These are phyloP conservation scores for Lepidium aucheri DNA, from an alignment of 345 rosid species.

Conservation along the genomic window DNA sequence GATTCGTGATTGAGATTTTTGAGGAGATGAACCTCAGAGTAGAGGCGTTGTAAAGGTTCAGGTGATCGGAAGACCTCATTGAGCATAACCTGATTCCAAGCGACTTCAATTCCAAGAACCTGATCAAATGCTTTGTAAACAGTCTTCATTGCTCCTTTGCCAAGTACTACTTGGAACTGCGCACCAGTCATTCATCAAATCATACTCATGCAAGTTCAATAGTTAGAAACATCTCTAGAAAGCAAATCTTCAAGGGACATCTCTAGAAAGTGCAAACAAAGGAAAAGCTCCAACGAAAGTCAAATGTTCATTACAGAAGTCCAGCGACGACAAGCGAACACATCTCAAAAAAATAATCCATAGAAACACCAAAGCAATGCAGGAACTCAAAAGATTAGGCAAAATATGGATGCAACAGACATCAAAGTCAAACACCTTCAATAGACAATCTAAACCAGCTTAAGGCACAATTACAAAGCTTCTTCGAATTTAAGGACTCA, in stretches of 20 bases:
- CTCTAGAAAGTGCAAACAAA: not conserved
- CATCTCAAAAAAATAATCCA: not conserved
- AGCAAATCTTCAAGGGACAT: not conserved
- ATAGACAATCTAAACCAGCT: not conserved
- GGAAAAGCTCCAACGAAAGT: not conserved
- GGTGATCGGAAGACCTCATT: slow-evolving; percentile 68
- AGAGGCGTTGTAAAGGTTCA: slow-evolving; percentile 71
- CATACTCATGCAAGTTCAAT: not conserved
- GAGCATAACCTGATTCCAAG: slow-evolving; percentile 90
- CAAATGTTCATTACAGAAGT: not conserved
- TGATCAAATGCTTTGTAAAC: slow-evolving; percentile 92
- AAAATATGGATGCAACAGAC: not conserved
- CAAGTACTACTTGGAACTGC: slow-evolving; percentile 76
- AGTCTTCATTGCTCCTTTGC: slow-evolving; percentile 92
- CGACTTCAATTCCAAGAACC: slow-evolving; percentile 82
- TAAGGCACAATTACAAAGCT: not conserved
- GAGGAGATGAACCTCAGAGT: slow-evolving; percentile 90
- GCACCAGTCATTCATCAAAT: not conserved
- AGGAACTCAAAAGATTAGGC: not conserved
- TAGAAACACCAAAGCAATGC: not conserved
- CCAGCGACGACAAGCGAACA: not conserved
- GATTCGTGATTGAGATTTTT: slow-evolving; percentile 69
- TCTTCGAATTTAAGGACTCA: not conserved
- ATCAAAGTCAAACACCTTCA: not conserved
- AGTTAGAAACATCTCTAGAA: not conserved